Evolutionary conservation across 352 stramenopile species (phyloP).

Genomic region (Plasmopara halstedii): DNA sequence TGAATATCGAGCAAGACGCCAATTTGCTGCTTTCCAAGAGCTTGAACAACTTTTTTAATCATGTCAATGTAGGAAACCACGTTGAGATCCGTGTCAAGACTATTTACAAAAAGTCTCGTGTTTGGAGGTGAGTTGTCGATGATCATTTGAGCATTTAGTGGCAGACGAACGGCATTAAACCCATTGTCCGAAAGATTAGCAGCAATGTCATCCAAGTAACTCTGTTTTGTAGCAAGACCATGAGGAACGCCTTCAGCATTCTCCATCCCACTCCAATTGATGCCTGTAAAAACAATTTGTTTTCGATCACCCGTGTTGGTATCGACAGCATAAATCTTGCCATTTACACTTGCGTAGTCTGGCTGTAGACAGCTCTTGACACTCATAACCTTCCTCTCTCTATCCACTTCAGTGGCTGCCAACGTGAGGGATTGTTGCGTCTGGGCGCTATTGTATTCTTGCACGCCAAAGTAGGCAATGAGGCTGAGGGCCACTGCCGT

Average conservation of each 20-base stretch:
- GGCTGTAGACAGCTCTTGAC: constrained; percentile 56
- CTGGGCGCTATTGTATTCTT: constrained; percentile 58
- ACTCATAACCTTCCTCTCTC: constrained; percentile 13
- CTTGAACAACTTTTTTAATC: constrained; percentile 81
- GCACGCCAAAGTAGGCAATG: constrained; percentile 59
- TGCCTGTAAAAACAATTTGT: constrained; percentile 71
- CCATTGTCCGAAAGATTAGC: constrained; percentile 51
- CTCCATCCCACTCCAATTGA: constrained; percentile 87
- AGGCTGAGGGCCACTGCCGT: constrained; percentile 32
- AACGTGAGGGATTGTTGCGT: constrained; percentile 51
- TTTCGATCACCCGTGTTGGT: constrained; percentile 40
- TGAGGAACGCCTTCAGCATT: constrained; percentile 71
- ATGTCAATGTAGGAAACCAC: constrained; percentile 73
- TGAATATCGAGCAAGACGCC: constrained; percentile 77
- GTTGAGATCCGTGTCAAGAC: constrained; percentile 49
- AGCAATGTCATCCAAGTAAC: constrained; percentile 61
- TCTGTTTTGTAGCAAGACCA: constrained; percentile 58
- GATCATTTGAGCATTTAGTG: constrained; percentile 80
- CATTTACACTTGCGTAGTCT: constrained; percentile 51
- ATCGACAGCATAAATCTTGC: constrained; percentile 60
- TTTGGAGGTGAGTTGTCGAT: constrained; percentile 56
- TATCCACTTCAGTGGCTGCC: constrained; percentile 28
- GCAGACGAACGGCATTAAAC: constrained; percentile 73
- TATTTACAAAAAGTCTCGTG: constrained; percentile 61
- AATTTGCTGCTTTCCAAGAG: constrained; percentile 72